Percentiles rank a stretch among this genome's conserved stretches.
phyloP scores from a whole-genome alignment of 1,139 yeast species.

The Arxiozyma telluris region DNA sequence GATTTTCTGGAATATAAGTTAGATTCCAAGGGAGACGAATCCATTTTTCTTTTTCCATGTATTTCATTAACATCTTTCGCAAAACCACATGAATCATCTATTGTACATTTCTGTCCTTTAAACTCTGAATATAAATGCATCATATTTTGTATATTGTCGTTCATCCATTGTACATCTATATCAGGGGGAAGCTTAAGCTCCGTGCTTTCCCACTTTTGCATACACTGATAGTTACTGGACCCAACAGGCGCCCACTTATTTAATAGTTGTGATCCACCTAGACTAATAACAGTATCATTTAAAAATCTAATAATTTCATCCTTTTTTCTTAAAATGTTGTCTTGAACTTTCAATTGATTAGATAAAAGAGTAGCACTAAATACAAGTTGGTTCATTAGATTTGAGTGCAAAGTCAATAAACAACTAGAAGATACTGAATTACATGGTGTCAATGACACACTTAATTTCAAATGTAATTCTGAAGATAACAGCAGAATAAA shows the following conservation, averaged over 20 bases:
- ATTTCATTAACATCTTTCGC: neutral
- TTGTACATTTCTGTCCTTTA: too few relatives aligned
- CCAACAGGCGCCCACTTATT: conserved; percentile 27
- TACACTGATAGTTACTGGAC: conserved; percentile 16
- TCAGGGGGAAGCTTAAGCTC: neutral
- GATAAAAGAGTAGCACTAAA: neutral
- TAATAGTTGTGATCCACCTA: conserved; percentile 20
- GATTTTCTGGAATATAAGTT: too few relatives aligned
- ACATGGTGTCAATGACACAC: neutral
- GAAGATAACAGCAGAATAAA: neutral
- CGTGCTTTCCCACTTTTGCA: conserved; percentile 1
- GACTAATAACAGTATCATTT: conserved; percentile 12
- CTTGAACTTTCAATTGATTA: neutral
- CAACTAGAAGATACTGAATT: too few relatives aligned
- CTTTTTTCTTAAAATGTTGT: neutral
- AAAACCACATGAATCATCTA: neutral
- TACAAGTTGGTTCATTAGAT: neutral
- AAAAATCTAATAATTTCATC: conserved; percentile 7
- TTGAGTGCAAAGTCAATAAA: neutral
- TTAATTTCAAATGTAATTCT: neutral
- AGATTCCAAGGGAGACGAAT: neutral
- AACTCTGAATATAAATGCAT: neutral
- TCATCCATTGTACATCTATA: neutral
- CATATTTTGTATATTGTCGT: neutral
- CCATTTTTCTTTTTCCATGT: neutral